Percentiles rank a stretch among this genome's conserved stretches.
phyloP scores from a whole-genome alignment of 164 flowering plant genomes.

The Vitis rupestris region DNA sequence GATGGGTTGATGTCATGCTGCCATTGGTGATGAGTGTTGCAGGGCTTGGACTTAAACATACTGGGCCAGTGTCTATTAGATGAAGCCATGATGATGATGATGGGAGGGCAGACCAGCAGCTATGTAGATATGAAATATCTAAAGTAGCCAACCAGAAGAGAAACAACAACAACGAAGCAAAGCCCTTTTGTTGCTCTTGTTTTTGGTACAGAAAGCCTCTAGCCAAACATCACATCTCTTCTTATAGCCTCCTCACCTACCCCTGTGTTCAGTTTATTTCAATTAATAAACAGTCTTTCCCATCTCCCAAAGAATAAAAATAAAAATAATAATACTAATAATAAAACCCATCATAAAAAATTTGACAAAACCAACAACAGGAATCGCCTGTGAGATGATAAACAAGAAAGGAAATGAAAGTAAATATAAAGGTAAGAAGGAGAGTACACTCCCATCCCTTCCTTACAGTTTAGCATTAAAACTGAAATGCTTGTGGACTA shows the following conservation, averaged over 20 bases:
- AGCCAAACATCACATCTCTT: slow-evolving; percentile 37
- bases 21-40: slow-evolving; percentile 74
- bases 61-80: slow-evolving; percentile 99
- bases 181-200: slow-evolving; percentile 18
- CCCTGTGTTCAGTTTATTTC: slow-evolving; percentile 27
- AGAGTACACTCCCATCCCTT: slow-evolving; percentile 36
- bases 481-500: slow-evolving; percentile 27
- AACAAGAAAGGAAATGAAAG: slow-evolving; percentile 29
- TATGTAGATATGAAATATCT: not conserved
- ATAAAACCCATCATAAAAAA: slow-evolving; percentile 7
- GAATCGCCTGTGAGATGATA: slow-evolving; percentile 49
- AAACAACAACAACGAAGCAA: slow-evolving; percentile 12
- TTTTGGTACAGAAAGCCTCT: slow-evolving; percentile 23
- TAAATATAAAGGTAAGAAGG: slow-evolving; percentile 20
- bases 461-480: slow-evolving; percentile 43
- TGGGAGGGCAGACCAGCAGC: too few species aligned
- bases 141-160: not conserved
- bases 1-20: slow-evolving; percentile 71
- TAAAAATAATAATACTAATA: slow-evolving; percentile 1
- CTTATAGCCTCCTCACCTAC: slow-evolving; percentile 64
- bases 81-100: slow-evolving; percentile 64
- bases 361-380: slow-evolving; percentile 38
- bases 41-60: slow-evolving; percentile 96
- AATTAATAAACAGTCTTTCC: slow-evolving; percentile 28
- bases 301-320: slow-evolving; percentile 21